Base-by-base conservation (phyloP, 139 green algal genomes). In the Asterochloris sp. region DNA sequence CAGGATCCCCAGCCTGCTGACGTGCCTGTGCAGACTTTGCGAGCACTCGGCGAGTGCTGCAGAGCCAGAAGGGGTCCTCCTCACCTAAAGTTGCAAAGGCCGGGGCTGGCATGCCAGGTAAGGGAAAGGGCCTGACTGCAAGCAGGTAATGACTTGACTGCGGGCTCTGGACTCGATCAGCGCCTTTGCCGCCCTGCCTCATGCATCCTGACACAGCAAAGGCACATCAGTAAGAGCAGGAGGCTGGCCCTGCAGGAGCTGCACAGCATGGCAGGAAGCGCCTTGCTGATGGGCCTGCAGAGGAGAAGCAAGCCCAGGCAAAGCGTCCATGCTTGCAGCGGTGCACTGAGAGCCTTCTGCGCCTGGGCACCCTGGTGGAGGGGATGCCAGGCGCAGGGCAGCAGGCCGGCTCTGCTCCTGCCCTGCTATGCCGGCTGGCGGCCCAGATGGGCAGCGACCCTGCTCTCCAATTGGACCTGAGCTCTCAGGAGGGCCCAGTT, bases 61-160 rank as follows among this genome's bases (percentile, higher is more conserved):
- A 80, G 24, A 80, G 76, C 60, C 76, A 80, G 60, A 80, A 80
- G 76, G 76, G 24, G n/a, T 80, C 76, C 12, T 69, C 76, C 11
- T 80, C 76, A 47, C 76, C 76, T 26, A 62, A 38, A 0, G 74
- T 21, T 64, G 74, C 74, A 78, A 62, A 78, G 38, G 10, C 13
- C 27, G 38, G 29, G n/a, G 29, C 28, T 64, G 74, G 19, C 74
- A 78, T 16, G 28, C 15, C 15, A 63, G 27, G n/a, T 17, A 27
- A 11, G 9, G 74, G n/a, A 19, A 78, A 21, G 74, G 10, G 29
- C 14, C 16, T 28, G 14, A 66, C 12, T n/a, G 15, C 21, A 38
- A 78, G 29, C 38, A 38, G 74, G 12, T 62, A 0, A 11, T 66
- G 29, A 21, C 0, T 1, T 47, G 63, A 21, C 74, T 62, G 73